Evolutionary conservation across 495 filamentous ascomycete genomes (phyloP).

Genomic region (Hyaloscypha variabilis): DNA sequence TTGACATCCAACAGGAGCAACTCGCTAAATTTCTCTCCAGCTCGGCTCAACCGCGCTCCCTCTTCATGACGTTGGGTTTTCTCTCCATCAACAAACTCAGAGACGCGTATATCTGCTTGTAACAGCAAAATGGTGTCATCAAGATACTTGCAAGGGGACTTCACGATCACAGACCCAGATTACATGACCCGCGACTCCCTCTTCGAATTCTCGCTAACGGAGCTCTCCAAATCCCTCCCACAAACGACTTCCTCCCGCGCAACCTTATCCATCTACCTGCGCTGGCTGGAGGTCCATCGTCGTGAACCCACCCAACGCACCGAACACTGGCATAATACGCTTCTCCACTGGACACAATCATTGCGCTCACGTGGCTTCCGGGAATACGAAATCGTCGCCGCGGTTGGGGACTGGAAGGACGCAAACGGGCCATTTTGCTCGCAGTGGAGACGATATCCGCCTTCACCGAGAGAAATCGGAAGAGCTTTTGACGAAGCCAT

Average conservation of each 20-base stretch:
- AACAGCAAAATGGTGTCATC: not conserved
- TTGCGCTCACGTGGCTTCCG: slow-evolving; percentile 5
- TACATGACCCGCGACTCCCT: slow-evolving; percentile 4
- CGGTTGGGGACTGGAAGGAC: slow-evolving; percentile 11
- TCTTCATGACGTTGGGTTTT: not conserved
- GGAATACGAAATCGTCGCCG: not conserved
- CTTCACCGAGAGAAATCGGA: not conserved
- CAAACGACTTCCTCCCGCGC: not conserved
- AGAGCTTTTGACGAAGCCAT: not conserved
- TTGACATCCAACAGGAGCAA: not conserved
- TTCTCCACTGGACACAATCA: slow-evolving; percentile 13
- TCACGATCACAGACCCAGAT: not conserved
- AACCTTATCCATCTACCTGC: slow-evolving; percentile 18
- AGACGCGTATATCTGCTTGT: not conserved
- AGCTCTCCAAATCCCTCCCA: slow-evolving; percentile 9
- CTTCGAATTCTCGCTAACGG: slow-evolving; percentile 6
- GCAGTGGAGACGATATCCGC: slow-evolving; percentile 9
- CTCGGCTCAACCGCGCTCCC: not conserved
- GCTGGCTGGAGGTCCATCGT: slow-evolving; percentile 28
- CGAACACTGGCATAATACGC: slow-evolving; percentile 11
- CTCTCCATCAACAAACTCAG: not conserved
- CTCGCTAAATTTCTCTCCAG: not conserved
- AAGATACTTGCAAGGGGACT: not conserved
- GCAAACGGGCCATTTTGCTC: not conserved
- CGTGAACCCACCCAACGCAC: not conserved